Percentiles rank a stretch among this genome's conserved stretches.
Conservation (phyloP, 2,329 filamentous ascomycete genomes). For the Botrytis medusae region DNA sequence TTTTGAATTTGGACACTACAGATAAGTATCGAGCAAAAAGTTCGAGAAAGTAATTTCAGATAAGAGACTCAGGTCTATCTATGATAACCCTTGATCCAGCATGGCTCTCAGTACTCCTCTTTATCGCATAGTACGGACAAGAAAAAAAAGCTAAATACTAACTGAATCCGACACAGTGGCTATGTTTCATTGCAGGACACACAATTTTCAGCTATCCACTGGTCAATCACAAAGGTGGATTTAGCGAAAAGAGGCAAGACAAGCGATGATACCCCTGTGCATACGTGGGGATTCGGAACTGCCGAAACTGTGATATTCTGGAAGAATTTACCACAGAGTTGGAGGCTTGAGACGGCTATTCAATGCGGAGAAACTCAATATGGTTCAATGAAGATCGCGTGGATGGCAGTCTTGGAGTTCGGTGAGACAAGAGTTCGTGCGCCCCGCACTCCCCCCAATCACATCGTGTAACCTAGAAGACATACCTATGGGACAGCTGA, state of each 20-base stretch:
- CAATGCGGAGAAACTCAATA: not conserved
- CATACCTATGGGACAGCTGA: not conserved
- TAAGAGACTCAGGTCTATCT: not conserved
- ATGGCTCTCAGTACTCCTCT: not conserved
- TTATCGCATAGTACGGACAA: no score
- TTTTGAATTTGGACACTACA: not conserved
- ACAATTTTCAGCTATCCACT: not conserved
- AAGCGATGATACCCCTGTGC: not conserved
- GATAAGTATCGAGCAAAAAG: not conserved
- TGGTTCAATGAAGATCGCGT: not conserved
- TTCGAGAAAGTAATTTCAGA: not conserved
- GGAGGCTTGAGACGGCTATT: not conserved
- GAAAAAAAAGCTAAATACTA: not conserved
- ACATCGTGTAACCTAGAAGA: not conserved
- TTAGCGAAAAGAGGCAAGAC: not conserved
- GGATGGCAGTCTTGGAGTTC: not conserved
- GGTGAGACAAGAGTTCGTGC: not conserved
- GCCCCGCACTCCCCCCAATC: not conserved
- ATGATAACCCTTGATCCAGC: not conserved
- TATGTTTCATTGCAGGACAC: not conserved
- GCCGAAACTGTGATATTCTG: not conserved
- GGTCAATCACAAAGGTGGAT: rapidly evolving
- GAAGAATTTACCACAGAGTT: not conserved
- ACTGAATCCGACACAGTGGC: not conserved
- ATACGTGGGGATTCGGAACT: not conserved